Conservation (phyloP, 176 grass and related monocot genomes). For the Musa beccarii region DNA sequence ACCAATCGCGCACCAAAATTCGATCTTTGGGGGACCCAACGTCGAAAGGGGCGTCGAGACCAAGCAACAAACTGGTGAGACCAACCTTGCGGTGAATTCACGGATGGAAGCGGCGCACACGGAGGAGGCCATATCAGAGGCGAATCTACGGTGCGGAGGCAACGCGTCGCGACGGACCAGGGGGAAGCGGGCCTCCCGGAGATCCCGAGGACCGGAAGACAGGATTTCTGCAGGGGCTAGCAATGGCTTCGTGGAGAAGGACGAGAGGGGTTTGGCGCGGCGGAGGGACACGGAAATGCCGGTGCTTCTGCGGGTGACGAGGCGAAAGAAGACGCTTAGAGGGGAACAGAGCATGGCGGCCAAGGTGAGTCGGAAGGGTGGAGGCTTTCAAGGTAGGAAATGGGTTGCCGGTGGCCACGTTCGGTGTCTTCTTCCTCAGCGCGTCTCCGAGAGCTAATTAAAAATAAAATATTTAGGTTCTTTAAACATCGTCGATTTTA, state of each 20-base stretch:
- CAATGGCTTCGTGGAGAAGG: not conserved
- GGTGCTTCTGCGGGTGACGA: not conserved
- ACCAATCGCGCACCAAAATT: not conserved
- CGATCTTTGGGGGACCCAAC: not conserved
- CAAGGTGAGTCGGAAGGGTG: no score
- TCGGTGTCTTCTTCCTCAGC: no score
- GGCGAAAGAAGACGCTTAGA: not conserved
- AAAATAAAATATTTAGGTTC: no score
- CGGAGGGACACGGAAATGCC: not conserved
- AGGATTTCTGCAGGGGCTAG: not conserved
- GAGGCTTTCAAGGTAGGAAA: no score
- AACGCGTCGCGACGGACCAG: not conserved
- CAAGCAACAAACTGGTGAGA: not conserved
- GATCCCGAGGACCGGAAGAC: not conserved
- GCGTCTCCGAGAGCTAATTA: no score
- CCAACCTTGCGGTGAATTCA: slow-evolving; percentile 92
- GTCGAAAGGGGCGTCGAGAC: not conserved
- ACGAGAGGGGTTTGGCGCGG: slow-evolving; percentile 21
- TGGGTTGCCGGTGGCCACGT: no score
- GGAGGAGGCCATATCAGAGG: slow-evolving; percentile 56
- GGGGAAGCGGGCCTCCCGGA: not conserved
- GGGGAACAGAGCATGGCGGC: not conserved
- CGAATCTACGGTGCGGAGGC: slow-evolving; percentile 7
- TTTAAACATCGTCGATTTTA: no score
- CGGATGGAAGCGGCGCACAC: slow-evolving; percentile 51